Base-by-base conservation (phyloP, 305 asterid species). In the Euphrasia arctica region DNA sequence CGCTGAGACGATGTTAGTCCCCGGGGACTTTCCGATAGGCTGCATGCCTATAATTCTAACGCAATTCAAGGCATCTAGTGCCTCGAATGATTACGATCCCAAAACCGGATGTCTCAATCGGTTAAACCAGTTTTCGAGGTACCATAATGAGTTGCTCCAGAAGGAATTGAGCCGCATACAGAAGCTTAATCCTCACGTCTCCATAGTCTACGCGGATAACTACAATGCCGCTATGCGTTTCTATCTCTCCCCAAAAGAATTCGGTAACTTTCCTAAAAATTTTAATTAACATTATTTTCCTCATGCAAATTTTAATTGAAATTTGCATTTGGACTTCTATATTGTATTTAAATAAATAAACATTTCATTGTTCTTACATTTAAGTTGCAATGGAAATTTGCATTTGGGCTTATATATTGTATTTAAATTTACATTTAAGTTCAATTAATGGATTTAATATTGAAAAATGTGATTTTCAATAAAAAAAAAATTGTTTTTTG, bases 81-180 rank as follows among this genome's bases (percentile, higher is more conserved):
- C 58, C 3, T 4, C 8, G 39, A 12, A 54, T 4, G 74, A 77
- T 47, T 79, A 81, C 48, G 82, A 84, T 22, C 65, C 82, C 22
- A 13, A 60, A 70, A 80, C 83, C 0, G 82, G 86, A 6, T 85
- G 91, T 64, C 65, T 84, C 12, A 64, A 18, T 27, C 66, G 81
- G 82, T 18, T 78, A 31, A 80, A 82, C 55, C 13, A 73, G 5
- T 49, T 84, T 0, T 11, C 84, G 0, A 41, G n/a, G 9, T 66
- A 68, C 64, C 84, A 82, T 52, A 71, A 84, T 51, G 4, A 43
- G 10, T 61, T 79, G 8, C 88, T 84, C 43, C 63, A 10, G 3
- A 47, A 32, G 27, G 77, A 76, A 43, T 12, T 84, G 54, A 39
- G 9, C 62, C 70, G 65, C 14, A 29, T 78, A 1, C 67, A 69